Conservation (phyloP, 495 filamentous ascomycete species). For the Schizothecium vesticola region DNA sequence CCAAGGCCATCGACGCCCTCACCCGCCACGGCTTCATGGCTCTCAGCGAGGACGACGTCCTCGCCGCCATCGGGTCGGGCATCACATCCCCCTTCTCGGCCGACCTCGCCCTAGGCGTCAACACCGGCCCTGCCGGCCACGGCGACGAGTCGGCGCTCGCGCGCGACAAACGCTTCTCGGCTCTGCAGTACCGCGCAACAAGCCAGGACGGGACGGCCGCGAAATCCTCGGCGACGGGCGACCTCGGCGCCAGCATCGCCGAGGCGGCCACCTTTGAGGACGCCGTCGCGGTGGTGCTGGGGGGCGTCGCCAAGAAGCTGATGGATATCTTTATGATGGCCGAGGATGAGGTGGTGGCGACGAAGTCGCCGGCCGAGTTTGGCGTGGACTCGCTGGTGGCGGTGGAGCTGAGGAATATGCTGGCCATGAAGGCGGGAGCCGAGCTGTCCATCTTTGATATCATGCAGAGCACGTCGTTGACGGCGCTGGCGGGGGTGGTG, state of each 20-base stretch:
- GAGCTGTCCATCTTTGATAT: conserved; percentile 42
- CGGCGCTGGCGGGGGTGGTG: conserved; percentile 21
- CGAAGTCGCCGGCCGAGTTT: conserved; percentile 26
- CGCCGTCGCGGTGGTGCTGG: conserved; percentile 1
- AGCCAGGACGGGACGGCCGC: background rate
- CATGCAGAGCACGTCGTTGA: conserved; percentile 33
- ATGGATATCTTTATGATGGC: conserved; percentile 33
- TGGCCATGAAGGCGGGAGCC: conserved; percentile 27
- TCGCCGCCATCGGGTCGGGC: conserved; percentile 19
- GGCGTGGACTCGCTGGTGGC: conserved; percentile 47
- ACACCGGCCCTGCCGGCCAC: conserved; percentile 18
- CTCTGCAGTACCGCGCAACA: conserved; percentile 14
- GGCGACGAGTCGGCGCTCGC: conserved; percentile 1
- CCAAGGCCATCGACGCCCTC: conserved; percentile 18
- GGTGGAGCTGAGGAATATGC: conserved; percentile 44
- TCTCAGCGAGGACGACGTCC: conserved; percentile 20
- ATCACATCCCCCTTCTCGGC: conserved; percentile 23
- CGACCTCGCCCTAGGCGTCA: conserved; percentile 18
- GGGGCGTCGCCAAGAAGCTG: conserved; percentile 25
- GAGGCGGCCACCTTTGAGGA: conserved; percentile 11
- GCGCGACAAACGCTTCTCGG: conserved; percentile 19
- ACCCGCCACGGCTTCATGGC: conserved; percentile 20
- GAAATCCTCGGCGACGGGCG: conserved; percentile 2
- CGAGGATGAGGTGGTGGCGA: conserved; percentile 26
- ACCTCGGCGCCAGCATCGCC: conserved; percentile 12